A percentile compares a stretch with the other conserved stretches of the same genome.
These are phyloP conservation scores for Volutella citrinella DNA, from an alignment of 2,329 filamentous ascomycete genomes.

Conservation along the genomic window DNA sequence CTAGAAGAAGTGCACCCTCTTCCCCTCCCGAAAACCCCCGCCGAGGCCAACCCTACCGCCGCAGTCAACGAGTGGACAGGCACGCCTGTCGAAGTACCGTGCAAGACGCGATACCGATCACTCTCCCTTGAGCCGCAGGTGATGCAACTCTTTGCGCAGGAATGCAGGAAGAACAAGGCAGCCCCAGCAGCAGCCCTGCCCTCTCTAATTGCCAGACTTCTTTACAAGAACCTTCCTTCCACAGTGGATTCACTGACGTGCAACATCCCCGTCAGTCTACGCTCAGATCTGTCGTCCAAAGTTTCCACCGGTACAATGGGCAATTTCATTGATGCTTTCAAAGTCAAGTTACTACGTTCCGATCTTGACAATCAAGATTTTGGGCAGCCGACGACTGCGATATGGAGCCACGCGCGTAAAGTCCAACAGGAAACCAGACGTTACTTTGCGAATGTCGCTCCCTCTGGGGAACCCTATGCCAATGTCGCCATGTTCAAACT, in stretches of 20 bases:
- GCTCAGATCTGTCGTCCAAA: slow-evolving; percentile 9
- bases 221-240: slow-evolving; percentile 11
- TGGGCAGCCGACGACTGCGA: not conserved
- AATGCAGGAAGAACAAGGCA: slow-evolving; percentile 8
- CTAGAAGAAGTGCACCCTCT: slow-evolving; percentile 39
- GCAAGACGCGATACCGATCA: slow-evolving; percentile 12
- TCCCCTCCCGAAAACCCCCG: slow-evolving; percentile 27
- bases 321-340: slow-evolving; percentile 13
- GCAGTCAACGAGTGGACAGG: slow-evolving; percentile 38
- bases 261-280: slow-evolving; percentile 16
- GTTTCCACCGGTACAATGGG: slow-evolving; percentile 8
- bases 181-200: slow-evolving; percentile 11
- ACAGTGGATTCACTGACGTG: slow-evolving; percentile 12
- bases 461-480: slow-evolving; percentile 14
- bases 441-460: slow-evolving; percentile 11
- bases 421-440: slow-evolving; percentile 1
- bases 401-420: slow-evolving; percentile 4
- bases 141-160: slow-evolving; percentile 8
- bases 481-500: slow-evolving; percentile 35
- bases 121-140: slow-evolving; percentile 8
- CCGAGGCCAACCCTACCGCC: slow-evolving; percentile 30
- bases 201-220: slow-evolving; percentile 8
- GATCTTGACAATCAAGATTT: not conserved
- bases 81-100: slow-evolving; percentile 28
- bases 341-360: slow-evolving; percentile 5